Evolutionary conservation across 2,329 filamentous ascomycete genomes (phyloP).

Genomic region (Periconia macrospinosa): DNA sequence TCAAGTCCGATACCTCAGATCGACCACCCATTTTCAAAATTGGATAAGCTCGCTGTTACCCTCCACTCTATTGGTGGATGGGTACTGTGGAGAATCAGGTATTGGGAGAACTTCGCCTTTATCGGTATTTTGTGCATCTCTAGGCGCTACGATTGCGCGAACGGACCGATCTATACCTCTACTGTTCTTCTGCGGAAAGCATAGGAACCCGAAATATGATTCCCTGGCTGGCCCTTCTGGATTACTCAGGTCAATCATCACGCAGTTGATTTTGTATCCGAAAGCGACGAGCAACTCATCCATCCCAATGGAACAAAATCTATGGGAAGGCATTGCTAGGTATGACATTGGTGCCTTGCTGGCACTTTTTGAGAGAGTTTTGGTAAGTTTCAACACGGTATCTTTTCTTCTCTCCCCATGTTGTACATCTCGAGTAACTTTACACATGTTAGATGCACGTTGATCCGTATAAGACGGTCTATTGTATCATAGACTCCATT

Average conservation of each 20-base stretch:
- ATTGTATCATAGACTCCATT: conserved; percentile 1
- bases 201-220: no score
- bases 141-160: no score
- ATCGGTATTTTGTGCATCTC: no score
- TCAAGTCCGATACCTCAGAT: neutral
- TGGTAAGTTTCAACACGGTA: neutral
- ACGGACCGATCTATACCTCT: no score
- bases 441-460: neutral
- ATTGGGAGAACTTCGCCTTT: no score
- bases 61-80: no score
- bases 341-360: neutral
- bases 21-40: neutral
- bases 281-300: neutral
- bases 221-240: no score
- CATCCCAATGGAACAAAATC: neutral
- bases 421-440: no score
- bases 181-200: no score
- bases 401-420: neutral
- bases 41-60: neutral
- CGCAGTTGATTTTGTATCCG: neutral
- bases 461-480: neutral
- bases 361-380: neutral
- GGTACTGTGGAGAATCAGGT: no score
- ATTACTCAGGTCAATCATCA: no score
- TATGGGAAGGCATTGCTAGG: neutral